These are phyloP conservation scores for Acanthamoeba castellanii DNA, from an alignment of 208 protist genomes.

Conservation along the genomic window DNA sequence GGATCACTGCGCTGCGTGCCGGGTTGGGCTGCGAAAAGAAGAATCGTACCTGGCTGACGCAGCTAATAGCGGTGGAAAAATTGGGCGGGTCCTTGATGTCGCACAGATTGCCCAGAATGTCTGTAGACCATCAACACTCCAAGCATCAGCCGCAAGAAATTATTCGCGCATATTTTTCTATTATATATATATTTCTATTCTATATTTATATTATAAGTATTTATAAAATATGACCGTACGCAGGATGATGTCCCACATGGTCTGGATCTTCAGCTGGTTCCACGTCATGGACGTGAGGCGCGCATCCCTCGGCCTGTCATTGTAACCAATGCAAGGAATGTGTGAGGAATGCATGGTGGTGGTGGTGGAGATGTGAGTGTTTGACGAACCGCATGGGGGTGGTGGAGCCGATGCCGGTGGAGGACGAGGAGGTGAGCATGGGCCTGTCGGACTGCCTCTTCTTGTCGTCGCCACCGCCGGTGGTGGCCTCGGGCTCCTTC, in stretches of 20 bases:
- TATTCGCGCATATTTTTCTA: not conserved
- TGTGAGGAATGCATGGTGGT: not conserved
- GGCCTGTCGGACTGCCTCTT: not conserved
- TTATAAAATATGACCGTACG: conserved; percentile 20
- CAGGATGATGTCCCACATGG: conserved; percentile 64
- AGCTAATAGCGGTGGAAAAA: conserved; percentile 56
- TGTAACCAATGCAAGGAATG: not conserved
- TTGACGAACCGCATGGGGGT: not conserved
- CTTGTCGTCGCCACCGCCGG: not conserved
- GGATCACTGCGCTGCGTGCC: not conserved
- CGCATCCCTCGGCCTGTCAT: not conserved
- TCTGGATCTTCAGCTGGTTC: conserved; percentile 20
- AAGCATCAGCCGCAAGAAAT: no score
- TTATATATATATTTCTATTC: not conserved
- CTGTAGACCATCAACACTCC: not conserved
- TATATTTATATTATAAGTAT: no score
- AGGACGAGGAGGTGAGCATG: not conserved
- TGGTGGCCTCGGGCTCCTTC: not conserved
- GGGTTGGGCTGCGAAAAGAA: not conserved
- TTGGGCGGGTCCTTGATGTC: conserved; percentile 70
- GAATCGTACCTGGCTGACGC: conserved; percentile 7
- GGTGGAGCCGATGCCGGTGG: not conserved
- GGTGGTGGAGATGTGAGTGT: not conserved
- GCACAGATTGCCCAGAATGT: conserved; percentile 73
- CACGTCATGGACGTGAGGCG: conserved; percentile 47